phyloP scores from a whole-genome alignment of 805 yeast genomes.

The Starmerella stellata region DNA sequence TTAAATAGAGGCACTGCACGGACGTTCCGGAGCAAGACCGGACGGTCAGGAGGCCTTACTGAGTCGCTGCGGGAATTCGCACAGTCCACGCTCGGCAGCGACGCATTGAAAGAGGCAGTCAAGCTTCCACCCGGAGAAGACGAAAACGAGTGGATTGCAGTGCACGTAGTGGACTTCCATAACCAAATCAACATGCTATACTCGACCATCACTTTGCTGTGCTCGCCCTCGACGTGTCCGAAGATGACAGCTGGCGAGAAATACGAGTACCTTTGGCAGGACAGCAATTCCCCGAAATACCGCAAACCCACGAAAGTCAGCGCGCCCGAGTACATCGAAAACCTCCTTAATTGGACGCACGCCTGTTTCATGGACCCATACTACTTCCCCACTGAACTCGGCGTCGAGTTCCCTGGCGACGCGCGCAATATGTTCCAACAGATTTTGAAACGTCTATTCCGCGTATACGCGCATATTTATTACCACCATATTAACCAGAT shows the following conservation, averaged over 20 bases:
- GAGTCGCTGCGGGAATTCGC: conserved; percentile 59
- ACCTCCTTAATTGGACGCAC: conserved; percentile 89
- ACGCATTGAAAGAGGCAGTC: conserved; percentile 79
- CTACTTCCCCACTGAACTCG: conserved; percentile 74
- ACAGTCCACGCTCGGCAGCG: conserved; percentile 87
- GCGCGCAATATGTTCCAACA: conserved; percentile 66
- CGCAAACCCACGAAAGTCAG: conserved; percentile 69
- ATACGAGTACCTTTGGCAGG: conserved; percentile 95
- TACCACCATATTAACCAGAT: conserved; percentile 96
- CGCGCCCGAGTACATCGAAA: conserved; percentile 91
- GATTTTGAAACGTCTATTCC: conserved; percentile 73
- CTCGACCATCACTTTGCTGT: conserved; percentile 88
- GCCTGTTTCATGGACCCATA: conserved; percentile 77
- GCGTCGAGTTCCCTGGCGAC: conserved; percentile 79
- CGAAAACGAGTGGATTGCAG: conserved; percentile 86
- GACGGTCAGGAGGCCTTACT: conserved; percentile 17
- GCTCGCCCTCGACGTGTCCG: conserved; percentile 90
- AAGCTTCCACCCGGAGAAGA: conserved; percentile 86
- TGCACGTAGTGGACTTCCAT: conserved; percentile 92
- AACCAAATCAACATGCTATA: conserved; percentile 92
- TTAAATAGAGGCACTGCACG: conserved; percentile 20
- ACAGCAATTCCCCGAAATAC: conserved; percentile 30
- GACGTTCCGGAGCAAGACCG: conserved; percentile 22
- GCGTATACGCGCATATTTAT: conserved; percentile 93
- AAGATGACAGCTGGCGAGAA: conserved; percentile 95